Base-by-base conservation (phyloP, 805 yeast genomes). In the Kazachstania psychrophila region DNA sequence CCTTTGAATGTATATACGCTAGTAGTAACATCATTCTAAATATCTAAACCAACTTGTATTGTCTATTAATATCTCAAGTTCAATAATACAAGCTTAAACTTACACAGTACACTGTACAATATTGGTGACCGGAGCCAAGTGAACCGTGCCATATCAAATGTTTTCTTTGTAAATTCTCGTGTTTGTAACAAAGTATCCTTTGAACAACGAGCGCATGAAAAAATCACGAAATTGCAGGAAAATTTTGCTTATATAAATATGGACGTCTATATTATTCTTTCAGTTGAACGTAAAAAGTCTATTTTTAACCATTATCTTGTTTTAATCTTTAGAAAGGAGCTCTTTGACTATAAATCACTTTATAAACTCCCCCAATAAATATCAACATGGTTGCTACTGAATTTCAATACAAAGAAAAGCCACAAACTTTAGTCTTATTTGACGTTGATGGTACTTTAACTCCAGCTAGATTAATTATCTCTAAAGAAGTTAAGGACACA, bases 381-480 rank as follows among this genome's bases (percentile, higher is more conserved):
- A 29, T 15, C 3, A 12, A 15, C 36, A 55, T 53, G 56, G 41
- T 48, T 23, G 39, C 48, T 34, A 27, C 51, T 74, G 76, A 80
- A 47, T 83, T 81, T 57, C 64, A 85, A 27, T 67, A 81, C 59
- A 79, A 77, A 64, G 82, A 84, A 68, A 71, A 79, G 49, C 94
- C 94, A 59, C 80, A 85, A 52, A 81, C 85, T 46, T 71, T 92
- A 56, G 94, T 85, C 49, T 77, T 92, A 48, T 92, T 92, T 66
- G 99, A 92, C 57, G 99, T 92, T 49, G 99, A 92, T 62, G 98
- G 96, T 49, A 92, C 99, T 40, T 73, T 92, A 64, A 89, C 97
- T 28, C 98, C 97, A 49, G 97, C 98, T 38, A 86, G 99, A 72
- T 74, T 79, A 60, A 62, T 58, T 27, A 65, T 82, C 51, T 77